Evolutionary conservation across 2,329 filamentous ascomycete species (phyloP).

Genomic region (Colletotrichum sp.): DNA sequence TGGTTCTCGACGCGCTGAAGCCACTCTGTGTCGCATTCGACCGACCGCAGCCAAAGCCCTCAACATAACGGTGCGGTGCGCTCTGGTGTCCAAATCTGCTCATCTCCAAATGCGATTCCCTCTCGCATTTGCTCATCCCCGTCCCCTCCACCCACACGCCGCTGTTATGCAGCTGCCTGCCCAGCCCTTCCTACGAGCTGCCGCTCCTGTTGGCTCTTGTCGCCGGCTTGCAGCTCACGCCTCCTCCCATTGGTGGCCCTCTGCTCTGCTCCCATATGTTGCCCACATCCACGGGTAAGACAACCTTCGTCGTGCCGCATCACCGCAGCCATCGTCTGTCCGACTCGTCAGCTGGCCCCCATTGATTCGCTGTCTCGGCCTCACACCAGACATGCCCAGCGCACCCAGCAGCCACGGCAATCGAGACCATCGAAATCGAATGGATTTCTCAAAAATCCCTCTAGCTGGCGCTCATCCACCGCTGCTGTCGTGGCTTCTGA

Average conservation of each 20-base stretch:
- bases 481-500: not conserved
- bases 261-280: not conserved
- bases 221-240: not conserved
- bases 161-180: slow-evolving; percentile 3
- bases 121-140: not conserved
- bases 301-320: slow-evolving; percentile 14
- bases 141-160: not conserved
- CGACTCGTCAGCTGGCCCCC: slow-evolving; percentile 7
- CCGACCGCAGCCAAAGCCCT: not conserved
- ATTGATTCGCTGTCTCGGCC: not conserved
- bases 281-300: slow-evolving; percentile 4
- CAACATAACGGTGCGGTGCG: not conserved
- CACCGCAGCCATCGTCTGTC: slow-evolving; percentile 2
- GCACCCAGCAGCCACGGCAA: not conserved
- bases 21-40: not conserved
- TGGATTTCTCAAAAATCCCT: not conserved
- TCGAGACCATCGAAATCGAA: not conserved
- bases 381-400: not conserved
- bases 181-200: slow-evolving; percentile 1
- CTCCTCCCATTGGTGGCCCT: slow-evolving; percentile 5
- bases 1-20: not conserved
- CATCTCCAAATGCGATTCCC: not conserved
- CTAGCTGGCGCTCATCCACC: not conserved
- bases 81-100: not conserved
- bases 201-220: slow-evolving; percentile 10